phyloP scores from a whole-genome alignment of 257 asterid species.

The Nicotiana knightiana region DNA sequence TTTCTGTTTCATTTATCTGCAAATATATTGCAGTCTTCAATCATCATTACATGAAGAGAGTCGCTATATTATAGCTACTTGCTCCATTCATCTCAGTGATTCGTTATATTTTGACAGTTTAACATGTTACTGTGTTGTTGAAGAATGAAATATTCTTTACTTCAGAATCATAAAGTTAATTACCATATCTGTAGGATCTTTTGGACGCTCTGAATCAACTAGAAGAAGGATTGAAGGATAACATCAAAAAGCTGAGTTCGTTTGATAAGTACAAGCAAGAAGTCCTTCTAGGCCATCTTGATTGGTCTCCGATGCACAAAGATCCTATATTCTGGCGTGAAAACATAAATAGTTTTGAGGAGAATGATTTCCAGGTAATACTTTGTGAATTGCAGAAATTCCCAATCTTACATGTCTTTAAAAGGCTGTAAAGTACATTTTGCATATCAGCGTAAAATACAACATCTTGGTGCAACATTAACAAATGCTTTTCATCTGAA shows the following conservation, averaged over 20 bases:
- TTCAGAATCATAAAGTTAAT: neutral
- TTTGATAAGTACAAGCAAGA: slow-evolving; percentile 84
- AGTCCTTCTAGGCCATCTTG: slow-evolving; percentile 87
- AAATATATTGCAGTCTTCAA: too few species aligned
- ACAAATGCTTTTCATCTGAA: neutral
- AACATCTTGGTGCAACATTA: neutral
- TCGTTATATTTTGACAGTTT: neutral
- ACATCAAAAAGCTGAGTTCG: slow-evolving; percentile 72
- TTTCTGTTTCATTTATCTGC: too few species aligned
- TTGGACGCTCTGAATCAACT: slow-evolving; percentile 73
- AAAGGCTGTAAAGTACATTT: neutral
- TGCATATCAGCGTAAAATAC: neutral
- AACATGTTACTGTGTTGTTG: neutral
- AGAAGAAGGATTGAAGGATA: slow-evolving; percentile 68
- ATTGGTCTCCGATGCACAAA: slow-evolving; percentile 95
- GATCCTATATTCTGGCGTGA: slow-evolving; percentile 84
- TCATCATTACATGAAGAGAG: too few species aligned
- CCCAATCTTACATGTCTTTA: neutral
- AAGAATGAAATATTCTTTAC: neutral
- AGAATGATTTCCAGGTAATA: slow-evolving; percentile 87
- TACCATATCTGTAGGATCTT: slow-evolving; percentile 47
- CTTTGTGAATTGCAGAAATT: neutral
- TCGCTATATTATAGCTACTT: neutral
- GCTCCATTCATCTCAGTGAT: neutral
- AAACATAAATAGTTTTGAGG: slow-evolving; percentile 61